Evolutionary conservation across 2,329 filamentous ascomycete species (phyloP).

Genomic region (Alternaria rosae): DNA sequence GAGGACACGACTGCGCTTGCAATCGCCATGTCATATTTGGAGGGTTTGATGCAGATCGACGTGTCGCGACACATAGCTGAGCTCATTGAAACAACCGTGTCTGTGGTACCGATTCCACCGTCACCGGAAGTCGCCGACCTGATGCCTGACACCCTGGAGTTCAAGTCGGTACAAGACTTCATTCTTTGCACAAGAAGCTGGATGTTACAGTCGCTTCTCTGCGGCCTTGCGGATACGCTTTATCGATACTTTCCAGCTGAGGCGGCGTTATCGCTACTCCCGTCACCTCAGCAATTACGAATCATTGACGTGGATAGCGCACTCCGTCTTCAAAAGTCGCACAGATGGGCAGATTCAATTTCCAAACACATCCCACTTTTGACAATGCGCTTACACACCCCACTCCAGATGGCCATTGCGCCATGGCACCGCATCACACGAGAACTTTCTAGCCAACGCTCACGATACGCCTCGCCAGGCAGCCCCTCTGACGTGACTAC

Average conservation of each 20-base stretch:
- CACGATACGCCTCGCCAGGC: background rate
- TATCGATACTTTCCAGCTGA: conserved; percentile 33
- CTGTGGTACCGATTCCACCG: conserved; percentile 15
- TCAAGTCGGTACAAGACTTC: conserved; percentile 32
- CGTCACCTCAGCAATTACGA: conserved; percentile 19
- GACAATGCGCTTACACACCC: conserved; percentile 37
- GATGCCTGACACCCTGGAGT: conserved; percentile 26
- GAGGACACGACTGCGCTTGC: conserved; percentile 27
- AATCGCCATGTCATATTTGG: conserved; percentile 30
- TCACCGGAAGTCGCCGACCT: conserved; percentile 29
- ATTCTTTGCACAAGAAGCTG: conserved; percentile 38
- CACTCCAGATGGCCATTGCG: conserved; percentile 35
- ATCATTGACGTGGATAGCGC: conserved; percentile 30
- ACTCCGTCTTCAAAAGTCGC: conserved; percentile 28
- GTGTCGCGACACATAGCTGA: conserved; percentile 24
- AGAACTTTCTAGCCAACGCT: conserved; percentile 3
- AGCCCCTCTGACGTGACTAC: background rate
- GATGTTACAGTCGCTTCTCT: conserved; percentile 34
- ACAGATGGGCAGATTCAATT: conserved; percentile 28
- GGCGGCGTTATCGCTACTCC: conserved; percentile 24
- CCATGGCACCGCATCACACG: conserved; percentile 35
- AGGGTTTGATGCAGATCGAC: conserved; percentile 30
- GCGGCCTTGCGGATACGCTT: conserved; percentile 33
- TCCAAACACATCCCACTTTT: conserved; percentile 35
- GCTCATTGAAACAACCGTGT: conserved; percentile 23